Evolutionary conservation across 345 rosid genomes (phyloP), one percentile per base, ranked within the genome.

Genomic region (Dimocarpus longan): DNA sequence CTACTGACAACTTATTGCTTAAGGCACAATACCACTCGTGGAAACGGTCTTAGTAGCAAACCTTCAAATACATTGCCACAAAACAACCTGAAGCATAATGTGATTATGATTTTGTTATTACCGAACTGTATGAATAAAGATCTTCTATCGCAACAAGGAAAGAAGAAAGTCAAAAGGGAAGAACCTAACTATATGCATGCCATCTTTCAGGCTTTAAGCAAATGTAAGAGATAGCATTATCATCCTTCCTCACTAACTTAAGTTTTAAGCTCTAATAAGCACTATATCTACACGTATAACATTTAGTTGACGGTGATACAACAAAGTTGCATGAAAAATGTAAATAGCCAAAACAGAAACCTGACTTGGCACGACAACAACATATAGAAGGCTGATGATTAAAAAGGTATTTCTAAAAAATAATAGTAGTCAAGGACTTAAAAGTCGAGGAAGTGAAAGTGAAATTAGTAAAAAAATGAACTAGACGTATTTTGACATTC

Each of bases 161-260:
- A 37, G 8, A n/a, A n/a, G n/a, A 54, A 10, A 22, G 42, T 13
- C 57, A 43, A 60, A 40, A 48, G 19, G 65, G 37, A 11, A 1
- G 16, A 13, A 10, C 28, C 39, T 39, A 15, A 22, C 68, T 62
- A 44, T 42, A 44, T 5, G 26, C 48, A 63, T 5, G 40, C 16
- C 22, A 75, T 64, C 21, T n/a, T 76, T 18, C 39, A 40, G 63
- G 39, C 68, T 60, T 42, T 54, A n/a, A 65, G 52, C 21, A 37
- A 44, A 54, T 37, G 28, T 26, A 26, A 28, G 42, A 59, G 67
- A 18, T 42, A 60, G 40, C 5, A 43, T 11, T 32, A n/a, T 22
- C 65, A 50, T 66, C 48, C 46, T 66, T 52, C 65, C 52, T 50
- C 52, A 52, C 13, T 39, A 75, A 76, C 4, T 37, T 66, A 39